A percentile compares a stretch with the other conserved stretches of the same genome.
Conservation (phyloP, 345 rosid genomes). For the Geranium rotundifolium region DNA sequence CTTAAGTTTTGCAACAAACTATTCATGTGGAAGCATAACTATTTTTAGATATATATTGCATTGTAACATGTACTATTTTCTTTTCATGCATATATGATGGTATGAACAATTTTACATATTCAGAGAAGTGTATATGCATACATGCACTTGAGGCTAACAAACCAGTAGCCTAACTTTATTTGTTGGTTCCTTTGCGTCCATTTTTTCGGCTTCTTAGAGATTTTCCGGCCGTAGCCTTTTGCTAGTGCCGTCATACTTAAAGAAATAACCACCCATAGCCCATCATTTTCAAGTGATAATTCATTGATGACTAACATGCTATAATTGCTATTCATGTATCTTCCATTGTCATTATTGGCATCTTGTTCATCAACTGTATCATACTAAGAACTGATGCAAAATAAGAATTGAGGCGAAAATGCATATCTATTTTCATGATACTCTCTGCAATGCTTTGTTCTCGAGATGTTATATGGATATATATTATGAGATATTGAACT, state of each 20-base stretch:
- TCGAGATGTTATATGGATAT: not conserved
- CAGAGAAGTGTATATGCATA: not conserved
- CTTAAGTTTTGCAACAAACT: slow-evolving; percentile 3
- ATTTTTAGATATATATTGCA: too few relatives aligned
- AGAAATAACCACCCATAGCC: not conserved
- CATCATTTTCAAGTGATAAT: not conserved
- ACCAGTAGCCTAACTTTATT: not conserved
- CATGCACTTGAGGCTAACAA: not conserved
- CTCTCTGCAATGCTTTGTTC: not conserved
- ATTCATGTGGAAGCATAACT: too few relatives aligned
- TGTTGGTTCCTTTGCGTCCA: not conserved
- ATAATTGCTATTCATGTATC: not conserved
- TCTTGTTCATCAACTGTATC: not conserved
- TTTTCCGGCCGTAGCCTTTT: not conserved
- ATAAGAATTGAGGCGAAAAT: not conserved
- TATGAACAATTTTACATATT: not conserved
- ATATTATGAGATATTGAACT: not conserved
- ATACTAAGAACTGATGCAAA: not conserved
- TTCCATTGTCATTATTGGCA: not conserved
- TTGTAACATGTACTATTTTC: too few relatives aligned
- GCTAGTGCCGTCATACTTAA: not conserved
- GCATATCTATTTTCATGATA: not conserved
- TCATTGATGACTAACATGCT: not conserved
- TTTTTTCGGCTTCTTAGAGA: not conserved
- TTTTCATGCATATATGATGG: not conserved